Conservation (phyloP, 176 grass and related monocot species). For the Carex pumila region DNA sequence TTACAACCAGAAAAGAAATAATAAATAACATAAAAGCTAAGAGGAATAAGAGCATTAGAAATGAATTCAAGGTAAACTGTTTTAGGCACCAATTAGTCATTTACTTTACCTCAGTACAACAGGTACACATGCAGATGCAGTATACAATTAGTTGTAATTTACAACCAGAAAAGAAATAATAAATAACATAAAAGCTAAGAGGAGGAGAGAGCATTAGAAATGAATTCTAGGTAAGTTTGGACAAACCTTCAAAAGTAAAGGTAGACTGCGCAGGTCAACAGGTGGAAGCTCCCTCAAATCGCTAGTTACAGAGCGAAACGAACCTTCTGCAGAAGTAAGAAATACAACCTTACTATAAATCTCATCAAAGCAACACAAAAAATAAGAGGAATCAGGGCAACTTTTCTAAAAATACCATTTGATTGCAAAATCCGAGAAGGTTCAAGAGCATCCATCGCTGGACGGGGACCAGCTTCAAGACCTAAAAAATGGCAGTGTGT, state of each 20-base stretch:
- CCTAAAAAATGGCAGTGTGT: conserved; percentile 26
- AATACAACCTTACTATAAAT: background rate
- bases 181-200: background rate
- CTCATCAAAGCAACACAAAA: background rate
- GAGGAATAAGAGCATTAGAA: background rate
- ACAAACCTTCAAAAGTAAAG: conserved; percentile 66
- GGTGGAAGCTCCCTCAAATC: conserved; percentile 68
- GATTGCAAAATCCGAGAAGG: conserved; percentile 62
- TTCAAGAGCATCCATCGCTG: conserved; percentile 53
- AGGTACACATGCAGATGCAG: background rate
- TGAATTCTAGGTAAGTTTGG: background rate
- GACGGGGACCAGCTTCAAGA: conserved; percentile 39
- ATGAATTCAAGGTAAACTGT: background rate
- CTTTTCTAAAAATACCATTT: conserved; percentile 41
- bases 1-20: background rate
- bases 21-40: background rate
- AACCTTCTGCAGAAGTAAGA: conserved; percentile 44
- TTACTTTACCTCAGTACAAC: background rate
- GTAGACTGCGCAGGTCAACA: conserved; percentile 63
- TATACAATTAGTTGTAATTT: background rate
- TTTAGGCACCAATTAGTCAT: background rate
- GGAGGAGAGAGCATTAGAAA: background rate
- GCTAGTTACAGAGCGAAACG: conserved; percentile 57
- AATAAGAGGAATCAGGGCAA: background rate
- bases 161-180: background rate